phyloP scores from a whole-genome alignment of 371 early-diverging fungal species.

The Mortierella sp. region DNA sequence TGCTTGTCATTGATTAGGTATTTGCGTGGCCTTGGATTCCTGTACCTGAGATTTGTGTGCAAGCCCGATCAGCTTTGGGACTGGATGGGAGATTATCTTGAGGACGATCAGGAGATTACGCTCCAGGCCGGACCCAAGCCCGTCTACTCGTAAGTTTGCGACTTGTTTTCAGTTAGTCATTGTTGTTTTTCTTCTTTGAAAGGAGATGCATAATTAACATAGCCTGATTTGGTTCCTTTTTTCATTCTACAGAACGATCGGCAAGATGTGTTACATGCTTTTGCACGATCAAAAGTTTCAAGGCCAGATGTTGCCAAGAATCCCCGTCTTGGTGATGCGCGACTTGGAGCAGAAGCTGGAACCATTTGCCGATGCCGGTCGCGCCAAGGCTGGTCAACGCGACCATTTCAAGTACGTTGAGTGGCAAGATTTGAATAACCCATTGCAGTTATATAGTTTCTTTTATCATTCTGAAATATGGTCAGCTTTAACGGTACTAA shows the following conservation, averaged over 20 bases:
- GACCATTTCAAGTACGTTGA: slow-evolving; percentile 42
- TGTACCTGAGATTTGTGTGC: slow-evolving; percentile 90
- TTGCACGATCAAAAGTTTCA: slow-evolving; percentile 78
- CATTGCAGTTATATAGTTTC: not conserved
- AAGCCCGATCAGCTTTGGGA: slow-evolving; percentile 86
- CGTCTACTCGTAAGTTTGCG: slow-evolving; percentile 67
- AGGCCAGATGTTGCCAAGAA: slow-evolving; percentile 88
- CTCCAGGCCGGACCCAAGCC: slow-evolving; percentile 77
- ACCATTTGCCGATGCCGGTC: slow-evolving; percentile 64
- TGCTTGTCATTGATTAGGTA: slow-evolving; percentile 62
- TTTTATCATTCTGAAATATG: not conserved
- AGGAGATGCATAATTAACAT: not conserved
- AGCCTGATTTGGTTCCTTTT: not conserved
- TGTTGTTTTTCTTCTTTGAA: not conserved
- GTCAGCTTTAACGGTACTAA: not conserved
- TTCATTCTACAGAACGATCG: slow-evolving; percentile 73
- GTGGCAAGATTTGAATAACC: not conserved
- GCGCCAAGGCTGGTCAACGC: slow-evolving; percentile 40
- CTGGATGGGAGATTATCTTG: slow-evolving; percentile 86
- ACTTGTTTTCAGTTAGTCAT: not conserved
- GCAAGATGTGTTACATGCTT: slow-evolving; percentile 74
- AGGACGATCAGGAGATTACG: slow-evolving; percentile 83
- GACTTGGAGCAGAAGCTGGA: slow-evolving; percentile 77
- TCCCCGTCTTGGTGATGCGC: slow-evolving; percentile 87
- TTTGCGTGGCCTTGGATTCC: slow-evolving; percentile 85